These are phyloP conservation scores for Leucaena leucocephala DNA, from an alignment of 306 rosid genomes.

Conservation along the genomic window DNA sequence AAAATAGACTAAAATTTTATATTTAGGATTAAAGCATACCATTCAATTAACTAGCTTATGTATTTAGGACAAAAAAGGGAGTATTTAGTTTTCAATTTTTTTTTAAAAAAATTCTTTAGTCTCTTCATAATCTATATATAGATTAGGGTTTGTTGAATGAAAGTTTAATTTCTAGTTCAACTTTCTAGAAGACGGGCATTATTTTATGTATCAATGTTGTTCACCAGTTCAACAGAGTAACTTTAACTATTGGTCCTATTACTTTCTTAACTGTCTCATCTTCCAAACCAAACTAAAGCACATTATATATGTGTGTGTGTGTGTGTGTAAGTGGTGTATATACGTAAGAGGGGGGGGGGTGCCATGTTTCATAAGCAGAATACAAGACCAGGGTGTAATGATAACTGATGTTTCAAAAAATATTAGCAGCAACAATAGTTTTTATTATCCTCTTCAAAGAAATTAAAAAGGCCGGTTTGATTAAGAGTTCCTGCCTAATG, in stretches of 20 bases:
- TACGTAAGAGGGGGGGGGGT: constrained; percentile 11
- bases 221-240: background rate
- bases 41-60: too few species aligned
- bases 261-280: background rate
- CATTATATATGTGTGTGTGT: background rate
- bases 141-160: background rate
- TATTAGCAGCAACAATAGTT: constrained; percentile 38
- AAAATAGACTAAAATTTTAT: too few species aligned
- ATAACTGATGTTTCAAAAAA: constrained; percentile 33
- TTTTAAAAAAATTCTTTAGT: background rate
- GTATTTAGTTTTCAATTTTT: background rate
- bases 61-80: too few species aligned
- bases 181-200: constrained; percentile 13
- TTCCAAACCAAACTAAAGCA: constrained; percentile 37
- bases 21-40: too few species aligned
- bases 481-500: constrained; percentile 35
- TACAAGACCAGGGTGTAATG: constrained; percentile 31
- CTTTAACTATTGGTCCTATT: constrained; percentile 3
- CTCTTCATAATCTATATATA: background rate
- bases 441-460: constrained; percentile 47
- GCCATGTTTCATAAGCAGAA: constrained; percentile 42
- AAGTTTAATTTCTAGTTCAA: background rate
- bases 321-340: background rate
- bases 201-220: constrained; percentile 6
- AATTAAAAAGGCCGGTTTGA: background rate